These are phyloP conservation scores for Rhodosporidiobolus sp. DNA, from an alignment of 768 basidiomycete species.

Conservation along the genomic window DNA sequence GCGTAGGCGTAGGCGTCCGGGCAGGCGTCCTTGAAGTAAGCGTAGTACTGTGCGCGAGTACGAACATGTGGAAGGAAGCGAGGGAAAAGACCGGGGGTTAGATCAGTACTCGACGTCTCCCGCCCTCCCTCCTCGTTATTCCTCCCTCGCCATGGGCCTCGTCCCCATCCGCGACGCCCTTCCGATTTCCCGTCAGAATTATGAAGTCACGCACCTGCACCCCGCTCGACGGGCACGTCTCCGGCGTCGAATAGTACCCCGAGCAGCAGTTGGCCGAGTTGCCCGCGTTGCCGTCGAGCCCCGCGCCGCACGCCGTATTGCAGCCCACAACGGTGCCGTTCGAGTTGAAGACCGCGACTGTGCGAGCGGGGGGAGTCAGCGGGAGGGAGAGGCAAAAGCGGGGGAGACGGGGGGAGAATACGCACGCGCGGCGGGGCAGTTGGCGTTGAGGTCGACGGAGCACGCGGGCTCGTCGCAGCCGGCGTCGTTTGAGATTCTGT, in stretches of 20 bases:
- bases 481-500: constrained; percentile 12
- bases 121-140: not conserved
- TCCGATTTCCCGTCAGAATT: no score
- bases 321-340: constrained; percentile 42
- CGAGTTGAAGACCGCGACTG: constrained; percentile 18
- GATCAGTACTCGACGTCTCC: no score
- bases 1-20: constrained; percentile 56
- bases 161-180: no score
- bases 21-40: constrained; percentile 33
- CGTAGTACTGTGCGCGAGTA: constrained; percentile 29
- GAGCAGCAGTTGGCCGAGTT: constrained; percentile 42
- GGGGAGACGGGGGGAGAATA: no score
- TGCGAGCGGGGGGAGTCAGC: not conserved
- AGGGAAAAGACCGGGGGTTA: no score
- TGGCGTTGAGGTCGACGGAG: constrained; percentile 5
- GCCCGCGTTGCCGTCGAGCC: constrained; percentile 34
- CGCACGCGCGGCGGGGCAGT: constrained; percentile 22
- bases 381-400: not conserved
- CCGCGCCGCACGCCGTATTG: constrained; percentile 37
- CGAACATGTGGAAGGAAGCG: no score
- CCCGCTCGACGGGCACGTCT: constrained; percentile 35
- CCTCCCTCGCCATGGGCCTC: no score
- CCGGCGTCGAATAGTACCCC: constrained; percentile 36
- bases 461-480: constrained; percentile 16
- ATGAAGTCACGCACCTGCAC: no score